Percentiles rank a stretch among this genome's conserved stretches.
These are phyloP conservation scores for Talaromyces islandicus DNA, from an alignment of 2,329 filamentous ascomycete species.

Conservation along the genomic window DNA sequence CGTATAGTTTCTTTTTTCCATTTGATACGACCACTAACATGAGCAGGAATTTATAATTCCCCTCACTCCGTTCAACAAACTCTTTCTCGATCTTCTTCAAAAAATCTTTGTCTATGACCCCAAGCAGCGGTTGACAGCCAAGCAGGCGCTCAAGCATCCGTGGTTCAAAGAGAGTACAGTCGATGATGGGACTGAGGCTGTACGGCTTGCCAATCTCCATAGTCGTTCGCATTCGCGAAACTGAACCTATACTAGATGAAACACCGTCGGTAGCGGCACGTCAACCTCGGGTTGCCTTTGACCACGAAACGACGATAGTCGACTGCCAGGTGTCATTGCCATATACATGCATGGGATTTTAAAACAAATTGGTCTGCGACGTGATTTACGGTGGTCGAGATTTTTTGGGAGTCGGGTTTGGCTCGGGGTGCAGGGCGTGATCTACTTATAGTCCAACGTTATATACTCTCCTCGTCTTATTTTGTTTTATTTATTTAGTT, in stretches of 20 bases:
- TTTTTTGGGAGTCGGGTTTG: not conserved
- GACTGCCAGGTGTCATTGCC: not conserved
- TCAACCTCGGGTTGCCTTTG: too few relatives aligned
- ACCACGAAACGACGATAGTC: not conserved
- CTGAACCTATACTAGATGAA: not conserved
- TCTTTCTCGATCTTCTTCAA: slow-evolving; percentile 57
- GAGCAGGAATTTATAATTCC: slow-evolving; percentile 57
- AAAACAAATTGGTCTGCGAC: not conserved
- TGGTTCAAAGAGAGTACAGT: slow-evolving; percentile 61
- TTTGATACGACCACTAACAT: not conserved
- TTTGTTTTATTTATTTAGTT: not conserved
- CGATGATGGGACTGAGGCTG: slow-evolving; percentile 61
- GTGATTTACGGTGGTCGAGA: not conserved
- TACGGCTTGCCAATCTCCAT: slow-evolving; percentile 41
- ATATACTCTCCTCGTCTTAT: not conserved
- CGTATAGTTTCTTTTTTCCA: slow-evolving; percentile 15
- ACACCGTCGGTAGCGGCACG: not conserved
- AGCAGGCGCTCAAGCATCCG: slow-evolving; percentile 59
- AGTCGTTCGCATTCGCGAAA: slow-evolving; percentile 1
- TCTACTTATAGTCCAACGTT: not conserved
- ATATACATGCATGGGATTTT: not conserved
- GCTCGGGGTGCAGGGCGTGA: not conserved
- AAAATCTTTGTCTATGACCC: slow-evolving; percentile 64
- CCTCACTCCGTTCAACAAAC: slow-evolving; percentile 54
- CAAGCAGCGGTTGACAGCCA: slow-evolving; percentile 58